Percentiles rank a stretch among this genome's conserved stretches.
Evolutionary conservation across 306 rosid species (phyloP).

Genomic region (Lagenaria siceraria): DNA sequence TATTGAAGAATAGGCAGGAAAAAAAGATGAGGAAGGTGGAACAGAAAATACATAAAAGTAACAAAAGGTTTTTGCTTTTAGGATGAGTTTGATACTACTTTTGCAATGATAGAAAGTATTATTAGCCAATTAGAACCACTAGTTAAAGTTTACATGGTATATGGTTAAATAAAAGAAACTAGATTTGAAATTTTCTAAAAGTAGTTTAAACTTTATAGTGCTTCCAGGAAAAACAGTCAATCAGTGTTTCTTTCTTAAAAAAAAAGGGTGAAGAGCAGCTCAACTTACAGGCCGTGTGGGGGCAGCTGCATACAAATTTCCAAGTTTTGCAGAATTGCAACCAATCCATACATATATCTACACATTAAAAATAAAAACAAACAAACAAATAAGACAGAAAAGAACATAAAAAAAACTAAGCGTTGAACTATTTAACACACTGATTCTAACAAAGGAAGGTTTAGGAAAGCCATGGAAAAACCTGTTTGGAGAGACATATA

Average conservation of each 20-base stretch:
- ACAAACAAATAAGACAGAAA: not conserved
- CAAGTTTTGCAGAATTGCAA: slow-evolving; percentile 66
- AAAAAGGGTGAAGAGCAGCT: not conserved
- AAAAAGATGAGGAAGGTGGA: not conserved
- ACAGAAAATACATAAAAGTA: not conserved
- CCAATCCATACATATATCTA: slow-evolving; percentile 87
- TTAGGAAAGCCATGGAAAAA: not conserved
- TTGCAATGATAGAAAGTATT: not conserved
- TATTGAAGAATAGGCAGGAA: not conserved
- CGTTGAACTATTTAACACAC: not conserved
- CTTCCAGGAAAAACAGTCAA: not conserved
- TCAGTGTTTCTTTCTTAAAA: not conserved
- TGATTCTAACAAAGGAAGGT: not conserved
- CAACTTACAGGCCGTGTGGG: slow-evolving; percentile 55
- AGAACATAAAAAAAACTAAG: not conserved
- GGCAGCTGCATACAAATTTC: slow-evolving; percentile 77
- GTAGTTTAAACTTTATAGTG: not conserved
- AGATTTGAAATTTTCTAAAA: not conserved
- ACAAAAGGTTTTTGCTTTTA: not conserved
- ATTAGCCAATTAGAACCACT: not conserved
- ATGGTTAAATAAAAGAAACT: not conserved
- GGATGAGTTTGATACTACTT: no score
- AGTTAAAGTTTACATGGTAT: not conserved
- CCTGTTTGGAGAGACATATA: slow-evolving; percentile 69
- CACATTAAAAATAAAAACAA: not conserved